Evolutionary conservation across 2,329 filamentous ascomycete genomes (phyloP), one percentile per base, ranked within the genome.

Genomic region (Cryphonectria carpinicola): DNA sequence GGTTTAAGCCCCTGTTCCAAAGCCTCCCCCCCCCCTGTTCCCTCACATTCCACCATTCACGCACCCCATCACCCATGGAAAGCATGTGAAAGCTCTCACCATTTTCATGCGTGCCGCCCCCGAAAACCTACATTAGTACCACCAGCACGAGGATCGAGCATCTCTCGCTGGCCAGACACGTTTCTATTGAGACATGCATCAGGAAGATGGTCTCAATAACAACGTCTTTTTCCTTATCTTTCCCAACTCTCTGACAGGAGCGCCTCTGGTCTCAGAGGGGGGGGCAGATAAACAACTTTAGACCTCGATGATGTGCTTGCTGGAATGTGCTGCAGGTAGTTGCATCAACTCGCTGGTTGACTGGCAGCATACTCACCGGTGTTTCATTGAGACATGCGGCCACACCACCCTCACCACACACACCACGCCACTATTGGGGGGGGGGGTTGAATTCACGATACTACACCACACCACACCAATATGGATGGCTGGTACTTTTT

Each of bases 321-420:
- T 46, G 43, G 17, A n/a, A 49, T 19, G 46, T n/a, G 46, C 46
- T n/a, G 46, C 19, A 49, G 46, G 19, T 49, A 2, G 32, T 32
- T 32, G 32, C 32, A 32, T 6, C 25, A 32, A 19, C 2, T 32
- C 25, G 6, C 28, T 39, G 37, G 37, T 37, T 39, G 37, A 58
- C 28, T 32, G 25, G 17, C 13, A 32, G 17, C 25, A 32, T 10
- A n/a, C 25, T 61, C 58, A 37, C 58, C 58, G 58, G 19, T n/a
- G 58, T 61, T 61, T 39, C 58, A 61, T 61, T n/a, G 58, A n/a
- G 32, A 35, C 35, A n/a, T 37, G 58, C 58, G 17, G 58, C 58
- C 58, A 61, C 58, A 61, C 58, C 58, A 61, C 58, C 58, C 14
- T 61, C 58, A 61, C 58, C 32, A 39, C 19, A 37, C 58, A 61